phyloP scores from a whole-genome alignment of 1,284 basidiomycete species.

The Heterobasidion irregulare region DNA sequence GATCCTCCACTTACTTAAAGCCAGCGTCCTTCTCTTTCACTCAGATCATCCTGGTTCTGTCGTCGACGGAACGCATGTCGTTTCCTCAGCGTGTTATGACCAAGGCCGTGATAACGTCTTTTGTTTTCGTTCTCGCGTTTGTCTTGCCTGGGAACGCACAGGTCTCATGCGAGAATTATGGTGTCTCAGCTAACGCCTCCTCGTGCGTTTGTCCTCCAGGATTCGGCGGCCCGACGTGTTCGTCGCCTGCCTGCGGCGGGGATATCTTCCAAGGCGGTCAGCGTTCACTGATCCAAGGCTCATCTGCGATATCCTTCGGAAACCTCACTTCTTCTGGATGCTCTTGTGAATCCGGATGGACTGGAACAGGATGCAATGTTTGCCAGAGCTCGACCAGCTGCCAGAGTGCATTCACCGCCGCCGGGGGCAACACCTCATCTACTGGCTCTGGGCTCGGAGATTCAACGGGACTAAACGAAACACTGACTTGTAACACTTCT shows the following conservation, averaged over 20 bases:
- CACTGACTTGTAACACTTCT: conserved; percentile 54
- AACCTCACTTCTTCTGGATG: conserved; percentile 61
- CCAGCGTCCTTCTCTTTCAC: no score
- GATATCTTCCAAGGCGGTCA: conserved; percentile 65
- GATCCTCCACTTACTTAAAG: no score
- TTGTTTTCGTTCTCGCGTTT: not conserved
- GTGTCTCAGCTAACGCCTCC: conserved; percentile 37
- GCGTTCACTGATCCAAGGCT: conserved; percentile 34
- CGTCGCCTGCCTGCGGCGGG: conserved; percentile 68
- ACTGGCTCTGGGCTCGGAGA: conserved; percentile 10
- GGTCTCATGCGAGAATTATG: conserved; percentile 64
- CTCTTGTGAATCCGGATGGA: conserved; percentile 65
- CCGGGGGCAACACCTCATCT: conserved; percentile 17
- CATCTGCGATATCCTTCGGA: conserved; percentile 35
- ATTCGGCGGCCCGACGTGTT: conserved; percentile 65
- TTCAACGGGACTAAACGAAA: conserved; percentile 37
- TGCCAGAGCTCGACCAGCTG: conserved; percentile 35
- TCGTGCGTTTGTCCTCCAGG: conserved; percentile 71
- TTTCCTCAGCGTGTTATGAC: no score
- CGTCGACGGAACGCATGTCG: no score
- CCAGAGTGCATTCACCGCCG: conserved; percentile 36
- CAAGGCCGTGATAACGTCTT: not conserved
- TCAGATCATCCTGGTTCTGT: no score
- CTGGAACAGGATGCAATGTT: conserved; percentile 65
- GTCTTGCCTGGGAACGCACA: not conserved